Conservation (phyloP, 495 filamentous ascomycete genomes). For the Wilcoxina mikolae region DNA sequence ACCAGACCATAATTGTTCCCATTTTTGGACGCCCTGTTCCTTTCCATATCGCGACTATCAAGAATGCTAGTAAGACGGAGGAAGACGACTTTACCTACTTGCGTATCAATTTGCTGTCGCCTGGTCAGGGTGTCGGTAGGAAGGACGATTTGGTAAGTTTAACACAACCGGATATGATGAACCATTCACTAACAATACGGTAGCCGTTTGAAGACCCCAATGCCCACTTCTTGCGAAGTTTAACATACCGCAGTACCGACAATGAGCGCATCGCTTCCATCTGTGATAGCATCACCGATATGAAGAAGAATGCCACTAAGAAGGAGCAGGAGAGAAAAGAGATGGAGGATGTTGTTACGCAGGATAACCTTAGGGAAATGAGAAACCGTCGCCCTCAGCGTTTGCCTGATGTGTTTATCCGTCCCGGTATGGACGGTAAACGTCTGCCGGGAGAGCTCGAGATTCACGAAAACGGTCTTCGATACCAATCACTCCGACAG, state of each 20-base stretch:
- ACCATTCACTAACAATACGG: slow-evolving; percentile 15
- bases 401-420: slow-evolving; percentile 82
- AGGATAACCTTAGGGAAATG: slow-evolving; percentile 88
- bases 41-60: slow-evolving; percentile 98
- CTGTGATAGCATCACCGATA: slow-evolving; percentile 74
- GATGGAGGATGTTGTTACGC: slow-evolving; percentile 98
- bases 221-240: slow-evolving; percentile 86
- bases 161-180: neutral
- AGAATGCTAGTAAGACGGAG: slow-evolving; percentile 88
- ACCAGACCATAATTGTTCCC: slow-evolving; percentile 75
- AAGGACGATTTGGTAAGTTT: slow-evolving; percentile 58
- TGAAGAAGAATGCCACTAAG: slow-evolving; percentile 79
- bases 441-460: slow-evolving; percentile 88
- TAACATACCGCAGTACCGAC: slow-evolving; percentile 86
- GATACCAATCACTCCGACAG: slow-evolving; percentile 73
- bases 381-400: slow-evolving; percentile 75
- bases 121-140: slow-evolving; percentile 90
- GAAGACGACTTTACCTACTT: slow-evolving; percentile 89
- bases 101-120: slow-evolving; percentile 92
- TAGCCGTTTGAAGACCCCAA: slow-evolving; percentile 94
- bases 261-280: slow-evolving; percentile 76
- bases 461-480: slow-evolving; percentile 97
- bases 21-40: slow-evolving; percentile 97
- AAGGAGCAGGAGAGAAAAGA: slow-evolving; percentile 98
- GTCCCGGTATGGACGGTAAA: slow-evolving; percentile 88